Conservation (phyloP, 306 rosid species). For the Argentina anserina region DNA sequence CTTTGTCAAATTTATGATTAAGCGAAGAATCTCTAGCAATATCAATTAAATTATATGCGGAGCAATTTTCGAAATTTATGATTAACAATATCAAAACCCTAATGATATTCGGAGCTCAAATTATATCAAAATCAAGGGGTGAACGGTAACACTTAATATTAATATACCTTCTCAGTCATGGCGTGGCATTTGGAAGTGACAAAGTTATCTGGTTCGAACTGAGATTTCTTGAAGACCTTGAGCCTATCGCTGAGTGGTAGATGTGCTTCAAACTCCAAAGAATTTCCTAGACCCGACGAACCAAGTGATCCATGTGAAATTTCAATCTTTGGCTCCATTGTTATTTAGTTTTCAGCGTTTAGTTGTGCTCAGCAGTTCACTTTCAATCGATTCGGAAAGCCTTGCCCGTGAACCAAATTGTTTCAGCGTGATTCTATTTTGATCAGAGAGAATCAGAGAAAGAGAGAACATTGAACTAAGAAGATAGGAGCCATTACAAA, state of each 20-base stretch:
- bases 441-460: conserved; percentile 2
- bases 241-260: conserved; percentile 68
- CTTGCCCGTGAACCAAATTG: not conserved
- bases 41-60: too few relatives aligned
- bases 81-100: not conserved
- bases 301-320: conserved; percentile 42
- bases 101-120: not conserved
- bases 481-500: conserved; percentile 14
- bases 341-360: not conserved
- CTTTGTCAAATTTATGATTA: not conserved
- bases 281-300: conserved; percentile 30
- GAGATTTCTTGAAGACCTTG: conserved; percentile 57
- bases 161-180: conserved; percentile 74
- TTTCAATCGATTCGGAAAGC: not conserved
- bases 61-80: too few relatives aligned
- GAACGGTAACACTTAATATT: not conserved
- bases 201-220: conserved; percentile 57
- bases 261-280: conserved; percentile 51
- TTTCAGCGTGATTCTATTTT: not conserved
- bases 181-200: conserved; percentile 66
- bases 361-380: not conserved
- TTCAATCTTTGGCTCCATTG: conserved; percentile 35
- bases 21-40: not conserved
- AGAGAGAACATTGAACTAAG: not conserved
- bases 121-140: not conserved